Conservation (phyloP, 148 eudicot genomes). For the Camellia japonica region DNA sequence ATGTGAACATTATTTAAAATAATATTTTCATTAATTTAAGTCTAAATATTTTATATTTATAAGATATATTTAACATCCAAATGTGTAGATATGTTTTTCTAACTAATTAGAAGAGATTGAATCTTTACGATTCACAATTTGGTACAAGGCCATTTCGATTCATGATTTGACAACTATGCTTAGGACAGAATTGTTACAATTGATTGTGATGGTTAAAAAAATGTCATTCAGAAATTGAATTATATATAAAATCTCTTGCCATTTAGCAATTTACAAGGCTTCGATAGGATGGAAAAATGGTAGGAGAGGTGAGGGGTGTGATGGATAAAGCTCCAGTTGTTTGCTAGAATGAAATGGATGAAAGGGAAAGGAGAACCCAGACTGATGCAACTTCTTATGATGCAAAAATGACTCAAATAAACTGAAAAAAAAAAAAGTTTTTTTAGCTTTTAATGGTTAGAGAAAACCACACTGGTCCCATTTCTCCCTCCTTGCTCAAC, state of each 20-base stretch:
- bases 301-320: neutral
- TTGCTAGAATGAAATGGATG: neutral
- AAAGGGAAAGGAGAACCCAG: neutral
- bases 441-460: neutral
- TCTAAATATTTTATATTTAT: too few species aligned
- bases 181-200: neutral
- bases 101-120: too few species aligned
- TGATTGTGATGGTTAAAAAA: neutral
- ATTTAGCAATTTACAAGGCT: slow-evolving; percentile 1
- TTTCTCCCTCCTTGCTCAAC: slow-evolving; percentile 2
- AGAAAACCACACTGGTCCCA: neutral
- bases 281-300: neutral
- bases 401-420: too few species aligned
- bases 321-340: neutral
- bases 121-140: too few species aligned
- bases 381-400: too few species aligned
- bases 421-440: too few species aligned
- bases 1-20: too few species aligned
- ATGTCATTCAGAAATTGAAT: neutral
- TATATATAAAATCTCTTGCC: neutral
- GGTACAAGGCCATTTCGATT: too few species aligned
- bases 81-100: too few species aligned
- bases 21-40: too few species aligned
- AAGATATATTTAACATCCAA: too few species aligned
- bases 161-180: too few species aligned